phyloP scores from a whole-genome alignment of 2,329 filamentous ascomycete genomes.

The Colletotrichum zoysiae region DNA sequence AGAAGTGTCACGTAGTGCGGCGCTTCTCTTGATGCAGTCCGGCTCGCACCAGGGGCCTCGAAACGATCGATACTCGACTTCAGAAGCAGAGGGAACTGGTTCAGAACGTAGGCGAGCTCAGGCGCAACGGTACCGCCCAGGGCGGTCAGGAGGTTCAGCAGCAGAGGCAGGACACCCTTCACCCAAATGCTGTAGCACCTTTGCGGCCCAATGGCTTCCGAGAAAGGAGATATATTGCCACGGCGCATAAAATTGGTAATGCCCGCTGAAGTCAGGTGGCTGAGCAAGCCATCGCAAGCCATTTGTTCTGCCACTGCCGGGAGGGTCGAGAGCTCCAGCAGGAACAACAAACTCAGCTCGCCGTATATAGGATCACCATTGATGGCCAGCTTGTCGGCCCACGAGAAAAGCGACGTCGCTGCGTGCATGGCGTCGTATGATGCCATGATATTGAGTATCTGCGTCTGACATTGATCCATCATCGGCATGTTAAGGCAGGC shows the following conservation, averaged over 20 bases:
- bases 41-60: conserved; percentile 69
- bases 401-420: conserved; percentile 89
- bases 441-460: conserved; percentile 77
- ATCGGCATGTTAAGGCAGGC: conserved; percentile 84
- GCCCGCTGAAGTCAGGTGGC: conserved; percentile 82
- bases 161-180: conserved; percentile 86
- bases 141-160: conserved; percentile 87
- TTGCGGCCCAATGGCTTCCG: conserved; percentile 74
- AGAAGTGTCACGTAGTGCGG: conserved; percentile 78
- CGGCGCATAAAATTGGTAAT: conserved; percentile 83
- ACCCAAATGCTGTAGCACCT: conserved; percentile 93
- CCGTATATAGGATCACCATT: conserved; percentile 91
- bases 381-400: conserved; percentile 85
- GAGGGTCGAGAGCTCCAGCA: conserved; percentile 87
- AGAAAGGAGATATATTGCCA: conserved; percentile 80
- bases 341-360: conserved; percentile 88
- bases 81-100: conserved; percentile 87
- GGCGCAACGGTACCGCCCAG: conserved; percentile 85
- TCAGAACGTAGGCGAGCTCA: conserved; percentile 88
- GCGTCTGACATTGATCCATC: conserved; percentile 77
- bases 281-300: conserved; percentile 86
- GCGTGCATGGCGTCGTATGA: conserved; percentile 82
- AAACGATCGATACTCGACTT: conserved; percentile 78
- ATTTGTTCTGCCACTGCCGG: conserved; percentile 88
- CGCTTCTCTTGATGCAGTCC: conserved; percentile 62